Evolutionary conservation across 129 eudicot genomes (phyloP), one percentile per base, ranked within the genome.

Genomic region (Centella asiatica): DNA sequence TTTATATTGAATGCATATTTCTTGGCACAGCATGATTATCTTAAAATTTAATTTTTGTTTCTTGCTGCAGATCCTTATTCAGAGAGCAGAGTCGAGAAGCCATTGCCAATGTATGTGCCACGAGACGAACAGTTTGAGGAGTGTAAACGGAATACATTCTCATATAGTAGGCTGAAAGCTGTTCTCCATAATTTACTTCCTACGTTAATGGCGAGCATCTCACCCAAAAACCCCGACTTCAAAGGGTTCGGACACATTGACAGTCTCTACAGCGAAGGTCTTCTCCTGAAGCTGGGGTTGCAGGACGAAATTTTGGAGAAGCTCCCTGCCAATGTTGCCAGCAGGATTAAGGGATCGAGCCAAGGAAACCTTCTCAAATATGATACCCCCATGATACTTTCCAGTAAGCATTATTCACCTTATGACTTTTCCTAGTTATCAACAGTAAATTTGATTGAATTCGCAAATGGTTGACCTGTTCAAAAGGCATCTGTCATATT

Each of bases 101-200:
- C 96, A 49, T 60, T 78, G 34, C 96, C 99, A 13, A 70, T 83
- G 90, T 93, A 93, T 19, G 96, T 93, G 64, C 99, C 99, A 4
- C 80, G 96, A 60, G 99, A 93, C 34, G 99, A 93, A 79, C 95
- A 85, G 44, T 88, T 93, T 45, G 96, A 88, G 80, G 99, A 93
- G 69, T 78, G 87, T 3, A 93, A 93, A 56, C 74, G 74, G 37
- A 78, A 83, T 40, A 78, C 96, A 15, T 93, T 93, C 74, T 80
- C 95, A 23, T 80, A 83, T 23, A 81, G 96, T 59, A 83, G 96
- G 76, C 75, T 87, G 1, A 93, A 75, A 70, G 99, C 83, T 0
- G 85, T 85, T 39, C 77, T 88, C 9, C 99, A 85, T 58, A 93
- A 85, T 64, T 58, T 88, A 39, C 44, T 93, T 46, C 99, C 99